Evolutionary conservation across 148 eudicot species (phyloP).

Genomic region (Nepenthes gracilis): DNA sequence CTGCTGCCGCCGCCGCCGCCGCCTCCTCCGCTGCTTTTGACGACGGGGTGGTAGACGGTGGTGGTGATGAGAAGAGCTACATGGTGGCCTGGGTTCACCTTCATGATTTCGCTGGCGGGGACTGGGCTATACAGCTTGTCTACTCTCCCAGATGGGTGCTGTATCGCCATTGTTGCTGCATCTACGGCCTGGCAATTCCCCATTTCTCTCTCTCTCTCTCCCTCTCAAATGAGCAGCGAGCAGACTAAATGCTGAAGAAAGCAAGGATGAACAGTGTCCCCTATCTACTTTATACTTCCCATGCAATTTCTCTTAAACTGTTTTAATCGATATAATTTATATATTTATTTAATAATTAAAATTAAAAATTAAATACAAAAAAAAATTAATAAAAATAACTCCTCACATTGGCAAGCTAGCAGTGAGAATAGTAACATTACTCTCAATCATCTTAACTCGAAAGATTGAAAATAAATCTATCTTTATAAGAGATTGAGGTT

Average conservation of each 20-base stretch:
- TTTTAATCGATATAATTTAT: no score
- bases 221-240: no score
- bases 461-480: no score
- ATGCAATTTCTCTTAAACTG: no score
- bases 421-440: no score
- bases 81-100: conserved; percentile 75
- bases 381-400: no score
- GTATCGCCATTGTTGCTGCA: conserved; percentile 86
- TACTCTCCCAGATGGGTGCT: conserved; percentile 70
- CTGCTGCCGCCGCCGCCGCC: neutral
- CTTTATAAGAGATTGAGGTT: no score
- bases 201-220: conserved; percentile 18
- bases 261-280: conserved; percentile 1
- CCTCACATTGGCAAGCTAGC: no score
- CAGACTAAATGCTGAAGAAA: neutral
- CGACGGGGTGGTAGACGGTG: conserved; percentile 8
- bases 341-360: no score
- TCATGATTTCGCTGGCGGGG: conserved; percentile 67
- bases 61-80: conserved; percentile 76
- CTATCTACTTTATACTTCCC: conserved; percentile 7
- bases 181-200: conserved; percentile 97
- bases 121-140: conserved; percentile 73
- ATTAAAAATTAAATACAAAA: no score
- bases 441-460: no score
- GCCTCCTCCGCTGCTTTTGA: neutral